Evolutionary conservation across 306 rosid species (phyloP), one percentile per base, ranked within the genome.

Genomic region (Ochetophila trinervis): DNA sequence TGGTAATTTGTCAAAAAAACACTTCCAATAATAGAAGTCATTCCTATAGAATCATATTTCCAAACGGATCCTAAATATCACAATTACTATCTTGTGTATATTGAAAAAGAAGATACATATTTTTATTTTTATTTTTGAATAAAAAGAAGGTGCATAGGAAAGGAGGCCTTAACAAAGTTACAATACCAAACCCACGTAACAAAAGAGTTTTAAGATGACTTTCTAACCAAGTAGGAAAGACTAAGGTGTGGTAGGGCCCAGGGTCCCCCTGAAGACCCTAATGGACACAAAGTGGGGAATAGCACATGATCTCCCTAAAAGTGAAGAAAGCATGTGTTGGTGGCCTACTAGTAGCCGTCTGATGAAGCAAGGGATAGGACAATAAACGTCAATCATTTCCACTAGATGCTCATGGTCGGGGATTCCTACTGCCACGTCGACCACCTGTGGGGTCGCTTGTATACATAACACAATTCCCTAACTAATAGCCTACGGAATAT

Each of bases 401-500:
- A 73, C 61, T 10, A 75, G 87, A 87, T 85, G 90, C 87, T 80
- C 72, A n/a, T 51, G 87, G 84, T 82, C 85, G 85, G 78, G 79
- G 62, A 75, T 70, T 78, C 89, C 65, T 65, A 4, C 60, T 74
- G 72, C 85, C 84, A 82, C 79, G 68, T 84, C 74, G 59, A 11
- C 60, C 62, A 7, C 5, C 36, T 19, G 5, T 27, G 0, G 78
- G 83, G 59, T 58, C 81, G 72, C 71, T 45, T 48, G 6, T 36
- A 5, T 37, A 2, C 55, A 8, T 21, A 13, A 40, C 65, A 49
- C 53, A 44, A 19, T 53, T 50, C 16, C 67, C 67, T 9, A 42
- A 40, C 47, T 40, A 20, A 16, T 23, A 15, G 40, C 49, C 22
- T 53, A 60, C 57, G 42, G 73, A 74, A 42, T 67, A 74, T 60